phyloP scores from a whole-genome alignment of 371 early-diverging fungal species.

The Basidiobolus meristosporus region DNA sequence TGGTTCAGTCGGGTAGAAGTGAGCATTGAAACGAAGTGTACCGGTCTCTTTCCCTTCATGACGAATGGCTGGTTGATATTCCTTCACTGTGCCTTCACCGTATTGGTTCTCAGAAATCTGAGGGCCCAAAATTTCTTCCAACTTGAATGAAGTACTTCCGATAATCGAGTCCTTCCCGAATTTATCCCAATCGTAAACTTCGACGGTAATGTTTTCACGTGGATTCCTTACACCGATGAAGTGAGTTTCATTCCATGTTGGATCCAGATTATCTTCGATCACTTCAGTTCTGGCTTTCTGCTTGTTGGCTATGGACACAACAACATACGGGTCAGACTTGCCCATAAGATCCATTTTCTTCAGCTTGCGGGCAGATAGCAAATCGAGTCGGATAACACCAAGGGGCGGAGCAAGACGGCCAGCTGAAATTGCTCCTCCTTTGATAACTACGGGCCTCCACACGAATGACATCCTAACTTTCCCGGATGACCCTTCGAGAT shows the following conservation, averaged over 20 bases:
- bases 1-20: too few species aligned
- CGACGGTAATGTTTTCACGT: conserved; percentile 44
- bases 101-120: too few species aligned
- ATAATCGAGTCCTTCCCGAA: conserved; percentile 37
- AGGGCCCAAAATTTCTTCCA: too few species aligned
- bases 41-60: too few species aligned
- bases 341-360: conserved; percentile 49
- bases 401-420: conserved; percentile 23
- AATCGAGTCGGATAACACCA: conserved; percentile 63
- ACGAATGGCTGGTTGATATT: too few species aligned
- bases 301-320: conserved; percentile 1
- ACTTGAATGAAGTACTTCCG: conserved; percentile 25
- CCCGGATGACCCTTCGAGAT: too few species aligned
- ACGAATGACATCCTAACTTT: too few species aligned
- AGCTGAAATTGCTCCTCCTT: too few species aligned
- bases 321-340: conserved; percentile 65
- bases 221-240: conserved; percentile 48
- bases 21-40: too few species aligned
- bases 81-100: too few species aligned
- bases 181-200: conserved; percentile 56
- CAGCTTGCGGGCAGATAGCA: conserved; percentile 51
- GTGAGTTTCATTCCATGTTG: conserved; percentile 77
- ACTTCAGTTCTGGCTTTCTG: conserved; percentile 27
- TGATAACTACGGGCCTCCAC: too few species aligned
- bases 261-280: conserved; percentile 49